Base-by-base conservation (phyloP, 2,329 filamentous ascomycete species). In the Fusarium equiseti region DNA sequence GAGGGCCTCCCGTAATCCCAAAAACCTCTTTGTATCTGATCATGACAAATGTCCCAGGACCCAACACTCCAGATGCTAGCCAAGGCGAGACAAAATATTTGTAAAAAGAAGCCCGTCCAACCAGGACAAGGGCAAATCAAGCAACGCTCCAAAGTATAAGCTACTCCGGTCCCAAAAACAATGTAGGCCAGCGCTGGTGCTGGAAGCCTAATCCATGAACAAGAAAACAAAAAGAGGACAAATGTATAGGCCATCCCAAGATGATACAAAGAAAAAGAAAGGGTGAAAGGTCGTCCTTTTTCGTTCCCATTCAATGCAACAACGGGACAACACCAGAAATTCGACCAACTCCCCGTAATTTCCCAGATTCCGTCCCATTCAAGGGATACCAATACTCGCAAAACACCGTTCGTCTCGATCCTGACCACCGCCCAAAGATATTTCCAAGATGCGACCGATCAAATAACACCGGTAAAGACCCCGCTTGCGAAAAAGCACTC, bases 311-410 rank as follows among this genome's bases (percentile, higher is more conserved):
- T 75, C 73, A 67, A 72, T 77, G 77, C 75, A 77, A 55, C 76
- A 69, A 60, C 66, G 71, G 73, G 71, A 73, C 70, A 75, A 73
- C 62, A 72, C 71, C 74, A 71, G 70, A 73, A 76, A 74, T 78
- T 77, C 73, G 70, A 76, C 78, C 76, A 81, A 81, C 79, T 81
- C 79, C 78, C 73, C 76, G 73, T 77, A 48, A 75, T 79, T 73
- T 73, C 76, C 75, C 73, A 70, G 68, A 77, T 72, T 73, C 77
- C 73, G 63, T 74, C 78, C 76, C 59, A 70, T 76, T 63, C 35
- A 50, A 70, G 73, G 71, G 74, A 74, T 71, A 77, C 76, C 65
- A 57, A 50, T 70, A 57, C 74, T 69, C 73, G 66, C 63, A 73
- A 66, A 77, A 78, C 73, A 78, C 76, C 78, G 76, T 77, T 80